Evolutionary conservation across 2,329 filamentous ascomycete genomes (phyloP), one percentile per base, ranked within the genome.

Genomic region (Xylariaceae sp.): DNA sequence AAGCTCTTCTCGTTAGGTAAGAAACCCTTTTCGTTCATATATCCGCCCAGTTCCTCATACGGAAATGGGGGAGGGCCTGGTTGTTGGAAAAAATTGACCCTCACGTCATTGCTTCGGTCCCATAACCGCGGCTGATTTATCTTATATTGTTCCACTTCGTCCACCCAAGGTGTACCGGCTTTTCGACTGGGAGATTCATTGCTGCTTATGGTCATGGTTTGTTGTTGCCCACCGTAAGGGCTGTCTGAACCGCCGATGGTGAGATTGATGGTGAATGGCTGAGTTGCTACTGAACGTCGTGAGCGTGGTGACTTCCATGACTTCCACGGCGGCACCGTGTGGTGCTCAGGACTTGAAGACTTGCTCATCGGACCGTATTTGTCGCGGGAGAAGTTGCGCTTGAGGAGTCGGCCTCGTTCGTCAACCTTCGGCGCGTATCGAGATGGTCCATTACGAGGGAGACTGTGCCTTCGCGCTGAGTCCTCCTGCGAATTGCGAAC

Each of bases 191-290:
- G 35, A 12, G 4, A 12, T 4, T 18, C 18, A 18, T 37, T 8
- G 35, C 35, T 22, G 24, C 15, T 37, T 37, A 37, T 37, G 4
- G 18, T 37, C 12, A 35, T 8, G 6, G 4, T 35, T 7, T 19
- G 9, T 17, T 11, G 33, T 12, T 11, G 7, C 9, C 15, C 33
- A 17, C 16, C 16, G 39, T 31, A 35, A 19, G 11, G 30, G 35
- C 17, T 41, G 36, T 12, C 19, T 16, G 15, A 15, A n/a, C 22
- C 30, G 4, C 36, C 26, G 19, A 43, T 41, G 16, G 44, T 38
- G 19, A 43, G 37, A 15, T 34, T 43, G 34, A 35, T 22, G 12
- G 34, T 30, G 16, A 36, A 18, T 31, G 41, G 41, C 30, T 41
- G 37, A 7, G 16, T 33, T 26, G 19, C 41, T 2, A 17, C 17